Conservation (phyloP, 2,329 filamentous ascomycete genomes). For the Aspergillus proliferans region DNA sequence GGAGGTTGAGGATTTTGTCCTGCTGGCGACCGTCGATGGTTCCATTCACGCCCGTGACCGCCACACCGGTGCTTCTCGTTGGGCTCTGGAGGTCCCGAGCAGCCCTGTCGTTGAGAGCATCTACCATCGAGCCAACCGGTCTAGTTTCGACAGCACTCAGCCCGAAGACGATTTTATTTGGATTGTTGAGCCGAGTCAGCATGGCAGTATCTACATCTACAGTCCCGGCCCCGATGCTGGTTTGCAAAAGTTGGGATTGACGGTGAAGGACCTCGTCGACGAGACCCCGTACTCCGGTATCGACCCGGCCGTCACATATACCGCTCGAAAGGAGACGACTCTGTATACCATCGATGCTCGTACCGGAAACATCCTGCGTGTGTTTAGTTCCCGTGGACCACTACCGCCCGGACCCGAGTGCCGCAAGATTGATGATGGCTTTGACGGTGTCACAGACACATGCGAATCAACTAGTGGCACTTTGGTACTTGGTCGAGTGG, state of each 20-base stretch:
- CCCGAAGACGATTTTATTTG: slow-evolving; percentile 81
- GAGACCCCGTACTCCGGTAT: slow-evolving; percentile 70
- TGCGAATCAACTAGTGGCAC: slow-evolving; percentile 70
- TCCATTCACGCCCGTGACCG: slow-evolving; percentile 87
- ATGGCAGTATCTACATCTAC: slow-evolving; percentile 84
- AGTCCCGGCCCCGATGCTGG: slow-evolving; percentile 55
- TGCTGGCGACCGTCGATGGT: slow-evolving; percentile 99
- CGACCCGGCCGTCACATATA: slow-evolving; percentile 77
- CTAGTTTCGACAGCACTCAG: slow-evolving; percentile 51
- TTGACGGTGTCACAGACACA: slow-evolving; percentile 54
- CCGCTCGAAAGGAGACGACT: slow-evolving; percentile 82
- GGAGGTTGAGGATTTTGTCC: slow-evolving; percentile 99
- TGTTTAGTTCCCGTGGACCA: slow-evolving; percentile 71
- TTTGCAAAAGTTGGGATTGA: slow-evolving; percentile 43
- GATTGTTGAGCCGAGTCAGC: slow-evolving; percentile 86
- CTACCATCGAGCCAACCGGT: slow-evolving; percentile 67
- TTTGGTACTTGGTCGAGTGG: slow-evolving; percentile 75
- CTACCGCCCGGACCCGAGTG: slow-evolving; percentile 70
- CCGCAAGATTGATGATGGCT: slow-evolving; percentile 56
- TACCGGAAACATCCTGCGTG: slow-evolving; percentile 74
- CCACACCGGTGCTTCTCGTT: slow-evolving; percentile 74
- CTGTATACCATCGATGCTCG: slow-evolving; percentile 84
- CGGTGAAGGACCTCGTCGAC: slow-evolving; percentile 74
- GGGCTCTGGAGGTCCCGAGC: slow-evolving; percentile 72
- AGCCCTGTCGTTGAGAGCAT: slow-evolving; percentile 86